phyloP scores from a whole-genome alignment of 768 basidiomycete genomes.

The Tricholoma matsutake region DNA sequence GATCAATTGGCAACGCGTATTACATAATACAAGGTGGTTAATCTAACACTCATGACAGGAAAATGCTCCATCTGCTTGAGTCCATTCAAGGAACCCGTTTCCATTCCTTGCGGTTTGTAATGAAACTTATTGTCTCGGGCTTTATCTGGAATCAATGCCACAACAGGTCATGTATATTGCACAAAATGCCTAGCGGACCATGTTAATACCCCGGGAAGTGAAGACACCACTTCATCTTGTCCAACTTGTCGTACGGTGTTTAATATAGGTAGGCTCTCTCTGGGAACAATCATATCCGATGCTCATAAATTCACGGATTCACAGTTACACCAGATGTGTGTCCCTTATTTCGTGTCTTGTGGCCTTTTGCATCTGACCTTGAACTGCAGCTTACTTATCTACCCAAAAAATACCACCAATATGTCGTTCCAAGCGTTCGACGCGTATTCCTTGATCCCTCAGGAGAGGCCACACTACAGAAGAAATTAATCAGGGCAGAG shows the following conservation, averaged over 20 bases:
- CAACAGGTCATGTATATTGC: slow-evolving; percentile 62
- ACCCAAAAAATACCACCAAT: slow-evolving; percentile 48
- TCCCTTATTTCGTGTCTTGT: neutral
- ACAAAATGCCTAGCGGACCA: slow-evolving; percentile 48
- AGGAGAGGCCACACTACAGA: slow-evolving; percentile 21
- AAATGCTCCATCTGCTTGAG: slow-evolving; percentile 60
- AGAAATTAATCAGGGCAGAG: slow-evolving; percentile 35
- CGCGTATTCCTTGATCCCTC: slow-evolving; percentile 46
- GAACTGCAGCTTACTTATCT: slow-evolving; percentile 30
- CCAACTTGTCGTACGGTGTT: slow-evolving; percentile 59
- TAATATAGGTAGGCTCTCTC: slow-evolving; percentile 40
- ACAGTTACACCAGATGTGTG: slow-evolving; percentile 43
- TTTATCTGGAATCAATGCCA: neutral
- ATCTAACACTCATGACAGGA: slow-evolving; percentile 26
- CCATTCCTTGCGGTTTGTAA: slow-evolving; percentile 58
- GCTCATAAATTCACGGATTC: neutral
- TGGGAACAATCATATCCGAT: neutral
- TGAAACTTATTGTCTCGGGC: neutral
- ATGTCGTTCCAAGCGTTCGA: slow-evolving; percentile 42
- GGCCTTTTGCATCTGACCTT: neutral
- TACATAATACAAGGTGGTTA: no score
- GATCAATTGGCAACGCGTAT: no score
- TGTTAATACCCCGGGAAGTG: slow-evolving; percentile 33
- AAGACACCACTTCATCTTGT: slow-evolving; percentile 43
- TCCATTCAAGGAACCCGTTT: slow-evolving; percentile 49